Evolutionary conservation across 169 alveolate species (phyloP).

Genomic region (Sarcocystis neurona): DNA sequence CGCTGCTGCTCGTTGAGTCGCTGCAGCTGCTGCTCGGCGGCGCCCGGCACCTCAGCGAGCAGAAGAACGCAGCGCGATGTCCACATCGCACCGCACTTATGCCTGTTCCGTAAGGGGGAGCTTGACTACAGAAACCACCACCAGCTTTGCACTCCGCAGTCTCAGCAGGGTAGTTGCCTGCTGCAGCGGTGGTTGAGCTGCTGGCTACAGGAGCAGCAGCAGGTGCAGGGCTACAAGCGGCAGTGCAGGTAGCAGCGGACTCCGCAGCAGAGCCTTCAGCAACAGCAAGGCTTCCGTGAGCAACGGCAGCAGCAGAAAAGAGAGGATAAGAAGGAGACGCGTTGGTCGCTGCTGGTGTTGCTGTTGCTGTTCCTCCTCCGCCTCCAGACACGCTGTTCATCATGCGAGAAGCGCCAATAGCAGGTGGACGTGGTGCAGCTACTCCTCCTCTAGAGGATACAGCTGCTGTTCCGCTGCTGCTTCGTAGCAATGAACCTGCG

Average conservation of each 20-base stretch:
- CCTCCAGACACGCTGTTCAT: neutral
- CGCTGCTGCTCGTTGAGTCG: too few species aligned
- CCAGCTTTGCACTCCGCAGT: too few species aligned
- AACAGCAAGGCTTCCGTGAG: neutral
- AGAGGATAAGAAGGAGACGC: neutral
- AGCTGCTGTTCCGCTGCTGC: too few species aligned
- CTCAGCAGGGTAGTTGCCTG: neutral
- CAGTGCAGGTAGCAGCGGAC: neutral
- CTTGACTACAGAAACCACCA: too few species aligned
- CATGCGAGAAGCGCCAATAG: neutral
- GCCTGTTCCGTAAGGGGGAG: too few species aligned
- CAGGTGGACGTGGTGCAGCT: neutral
- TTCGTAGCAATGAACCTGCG: too few species aligned
- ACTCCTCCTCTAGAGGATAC: neutral
- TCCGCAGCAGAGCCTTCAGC: neutral
- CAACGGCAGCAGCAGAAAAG: neutral
- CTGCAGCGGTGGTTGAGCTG: neutral
- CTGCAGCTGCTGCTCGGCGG: too few species aligned
- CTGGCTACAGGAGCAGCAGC: neutral
- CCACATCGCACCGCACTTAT: too few species aligned
- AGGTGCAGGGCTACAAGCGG: neutral
- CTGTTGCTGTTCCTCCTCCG: too few species aligned
- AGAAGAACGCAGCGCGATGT: too few species aligned
- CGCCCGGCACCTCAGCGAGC: too few species aligned
- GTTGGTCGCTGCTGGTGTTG: too few species aligned